Evolutionary conservation across 1,284 basidiomycete genomes (phyloP), one percentile per base, ranked within the genome.

Genomic region (Cutaneotrichosporon cutaneum): DNA sequence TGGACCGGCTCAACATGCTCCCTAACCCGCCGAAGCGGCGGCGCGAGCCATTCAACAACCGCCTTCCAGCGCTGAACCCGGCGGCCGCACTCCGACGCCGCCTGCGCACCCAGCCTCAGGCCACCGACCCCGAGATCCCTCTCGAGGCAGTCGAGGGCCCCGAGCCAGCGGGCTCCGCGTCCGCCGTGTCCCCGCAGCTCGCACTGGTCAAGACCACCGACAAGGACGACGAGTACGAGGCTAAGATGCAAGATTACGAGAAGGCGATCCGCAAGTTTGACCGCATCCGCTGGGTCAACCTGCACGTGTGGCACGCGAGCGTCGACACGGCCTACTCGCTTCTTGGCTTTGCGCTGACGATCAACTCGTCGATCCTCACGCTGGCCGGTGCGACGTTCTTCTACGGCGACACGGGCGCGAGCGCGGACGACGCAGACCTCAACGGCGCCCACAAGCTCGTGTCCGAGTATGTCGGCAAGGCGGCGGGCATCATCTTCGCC

Each of bases 381-480:
- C 77, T 86, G 9, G 83, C 83, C 1, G 82, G 82, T 1, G 82
- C 84, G 5, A 89, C 90, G 6, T 94, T 92, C 78, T 91, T 85
- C 78, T 87, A 88, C 62, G 84, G 83, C 3, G 54, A 64, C 11
- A 64, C 63, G 18, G 69, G 67, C 10, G 67, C 67, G 9, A 66
- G 67, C 10, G 67, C 76, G n/a, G 68, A 67, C 27, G 84, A 88
- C 24, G 90, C 90, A 0, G 89, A 88, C 72, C 80, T 95, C 10
- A 90, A 91, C 70, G 90, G 92, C 68, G 91, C 92, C 1, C 87
- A 92, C 75, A 83, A 85, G 52, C 80, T 94, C 26, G 88, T 96
- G 48, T 80, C 81, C 39, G 76, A 82, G 26, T 79, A 83, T 52
- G 82, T 95, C 54, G 90, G 92, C 13, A 81, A 85, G 75, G 83